Conservation (phyloP, 148 eudicot genomes). For the Amaranthus palmeri region DNA sequence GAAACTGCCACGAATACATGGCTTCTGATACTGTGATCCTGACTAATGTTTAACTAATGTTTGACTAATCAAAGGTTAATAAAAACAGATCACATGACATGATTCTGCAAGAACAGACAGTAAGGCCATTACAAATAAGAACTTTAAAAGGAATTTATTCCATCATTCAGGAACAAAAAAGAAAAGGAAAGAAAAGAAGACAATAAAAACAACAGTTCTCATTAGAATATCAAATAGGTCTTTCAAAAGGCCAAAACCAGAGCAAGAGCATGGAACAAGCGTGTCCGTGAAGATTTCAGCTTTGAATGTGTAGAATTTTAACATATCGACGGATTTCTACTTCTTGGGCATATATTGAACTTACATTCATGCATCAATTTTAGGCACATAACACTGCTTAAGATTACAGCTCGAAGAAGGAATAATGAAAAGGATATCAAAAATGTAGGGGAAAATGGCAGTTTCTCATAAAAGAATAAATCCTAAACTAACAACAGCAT, state of each 20-base stretch:
- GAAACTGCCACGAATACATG: neutral
- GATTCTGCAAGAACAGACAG: slow-evolving; percentile 15
- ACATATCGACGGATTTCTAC: slow-evolving; percentile 10
- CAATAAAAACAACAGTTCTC: slow-evolving; percentile 23
- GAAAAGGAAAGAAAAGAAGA: neutral
- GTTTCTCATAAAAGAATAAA: slow-evolving; percentile 19
- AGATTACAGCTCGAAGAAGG: slow-evolving; percentile 32
- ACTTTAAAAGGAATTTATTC: slow-evolving; percentile 25
- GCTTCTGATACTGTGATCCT: neutral
- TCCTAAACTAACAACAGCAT: slow-evolving; percentile 23
- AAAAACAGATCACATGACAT: slow-evolving; percentile 14
- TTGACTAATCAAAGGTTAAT: slow-evolving; percentile 17
- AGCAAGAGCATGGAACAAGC: slow-evolving; percentile 8
- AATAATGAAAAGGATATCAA: slow-evolving; percentile 28
- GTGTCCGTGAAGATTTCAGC: slow-evolving; percentile 21
- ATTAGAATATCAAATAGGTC: slow-evolving; percentile 10
- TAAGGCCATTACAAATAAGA: neutral
- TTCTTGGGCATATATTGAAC: slow-evolving; percentile 17
- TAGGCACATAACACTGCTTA: slow-evolving; percentile 24
- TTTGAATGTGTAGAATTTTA: slow-evolving; percentile 7
- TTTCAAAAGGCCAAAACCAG: neutral
- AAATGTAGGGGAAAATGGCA: slow-evolving; percentile 7
- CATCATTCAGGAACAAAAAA: neutral
- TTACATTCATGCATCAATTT: slow-evolving; percentile 16
- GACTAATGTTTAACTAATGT: neutral